Evolutionary conservation across 495 filamentous ascomycete genomes (phyloP).

Genomic region (Tuber umbilicatum): DNA sequence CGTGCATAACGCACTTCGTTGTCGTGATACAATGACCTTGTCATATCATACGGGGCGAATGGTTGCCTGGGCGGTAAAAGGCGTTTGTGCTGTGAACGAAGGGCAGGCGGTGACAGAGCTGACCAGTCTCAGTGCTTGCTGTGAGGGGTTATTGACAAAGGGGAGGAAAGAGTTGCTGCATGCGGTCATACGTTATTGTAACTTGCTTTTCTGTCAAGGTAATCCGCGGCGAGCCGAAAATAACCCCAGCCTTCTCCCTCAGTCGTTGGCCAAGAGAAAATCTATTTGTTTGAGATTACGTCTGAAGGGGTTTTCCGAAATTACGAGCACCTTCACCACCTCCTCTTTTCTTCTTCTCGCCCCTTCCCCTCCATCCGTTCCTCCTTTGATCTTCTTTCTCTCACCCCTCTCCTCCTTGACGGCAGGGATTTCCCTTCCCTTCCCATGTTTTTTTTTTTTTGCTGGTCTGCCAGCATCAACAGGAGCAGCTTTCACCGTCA

Average conservation of each 20-base stretch:
- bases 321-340: neutral
- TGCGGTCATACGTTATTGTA: neutral
- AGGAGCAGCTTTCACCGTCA: neutral
- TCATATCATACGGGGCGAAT: neutral
- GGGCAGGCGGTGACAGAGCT: neutral
- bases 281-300: conserved; percentile 3
- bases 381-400: conserved; percentile 10
- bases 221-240: conserved; percentile 3
- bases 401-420: conserved; percentile 7
- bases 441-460: conserved; percentile 16
- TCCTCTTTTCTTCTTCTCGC: conserved; percentile 23
- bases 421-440: conserved; percentile 6
- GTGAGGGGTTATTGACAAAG: neutral
- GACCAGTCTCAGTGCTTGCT: neutral
- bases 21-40: conserved; percentile 4
- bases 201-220: neutral
- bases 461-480: conserved; percentile 21
- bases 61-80: neutral
- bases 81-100: neutral
- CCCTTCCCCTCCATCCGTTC: conserved; percentile 3
- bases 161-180: conserved; percentile 2
- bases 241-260: neutral
- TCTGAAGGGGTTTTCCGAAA: conserved; percentile 4
- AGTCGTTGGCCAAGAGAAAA: conserved; percentile 2
- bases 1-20: neutral